A percentile compares a stretch with the other conserved stretches of the same genome.
phyloP scores from a whole-genome alignment of 768 basidiomycete species.

The Cystobasidium tubakii region DNA sequence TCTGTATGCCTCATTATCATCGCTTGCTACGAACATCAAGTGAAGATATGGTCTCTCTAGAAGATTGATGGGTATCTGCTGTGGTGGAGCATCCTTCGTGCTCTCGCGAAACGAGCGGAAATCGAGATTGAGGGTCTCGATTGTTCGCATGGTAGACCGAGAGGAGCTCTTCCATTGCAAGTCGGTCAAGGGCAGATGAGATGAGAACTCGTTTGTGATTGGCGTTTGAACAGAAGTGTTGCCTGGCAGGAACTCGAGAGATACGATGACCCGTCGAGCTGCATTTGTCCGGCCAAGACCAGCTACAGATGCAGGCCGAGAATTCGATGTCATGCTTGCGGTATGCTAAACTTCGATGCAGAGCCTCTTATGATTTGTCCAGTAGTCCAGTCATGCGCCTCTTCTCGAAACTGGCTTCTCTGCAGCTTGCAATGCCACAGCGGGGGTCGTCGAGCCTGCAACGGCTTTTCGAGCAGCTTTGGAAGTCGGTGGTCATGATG shows the following conservation, averaged over 20 bases:
- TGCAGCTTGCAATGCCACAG: background rate
- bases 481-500: background rate
- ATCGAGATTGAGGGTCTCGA: slow-evolving; percentile 77
- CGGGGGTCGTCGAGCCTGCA: background rate
- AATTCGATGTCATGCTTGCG: background rate
- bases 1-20: slow-evolving; percentile 74
- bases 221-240: slow-evolving; percentile 9
- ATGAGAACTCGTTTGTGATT: slow-evolving; percentile 37
- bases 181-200: slow-evolving; percentile 66
- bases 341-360: background rate
- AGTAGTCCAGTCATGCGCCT: background rate
- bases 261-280: slow-evolving; percentile 21
- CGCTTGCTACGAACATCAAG: slow-evolving; percentile 71
- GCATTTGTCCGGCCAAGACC: background rate
- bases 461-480: background rate
- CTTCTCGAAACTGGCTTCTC: background rate
- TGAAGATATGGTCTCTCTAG: slow-evolving; percentile 74
- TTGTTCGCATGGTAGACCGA: slow-evolving; percentile 68
- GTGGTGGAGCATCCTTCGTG: slow-evolving; percentile 65
- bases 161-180: slow-evolving; percentile 84
- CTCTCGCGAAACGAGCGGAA: slow-evolving; percentile 55
- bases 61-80: slow-evolving; percentile 60
- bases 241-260: slow-evolving; percentile 27
- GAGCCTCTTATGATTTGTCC: background rate
- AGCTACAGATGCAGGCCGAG: background rate